Evolutionary conservation across 805 yeast species (phyloP), one percentile per base, ranked within the genome.

Genomic region (Ogataea philodendri): DNA sequence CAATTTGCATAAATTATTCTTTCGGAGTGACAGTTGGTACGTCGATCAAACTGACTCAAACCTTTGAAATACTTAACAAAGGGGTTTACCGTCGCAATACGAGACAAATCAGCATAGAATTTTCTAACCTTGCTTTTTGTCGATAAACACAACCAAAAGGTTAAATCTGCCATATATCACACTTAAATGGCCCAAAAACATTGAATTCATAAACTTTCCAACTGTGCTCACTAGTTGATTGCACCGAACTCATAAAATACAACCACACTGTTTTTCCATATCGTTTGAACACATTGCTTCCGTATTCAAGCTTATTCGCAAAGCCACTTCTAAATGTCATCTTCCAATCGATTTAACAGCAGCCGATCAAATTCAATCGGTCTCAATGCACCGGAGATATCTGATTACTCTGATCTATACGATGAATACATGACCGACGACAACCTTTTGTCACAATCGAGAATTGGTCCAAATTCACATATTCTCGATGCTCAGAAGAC

Each of bases 371-470:
- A 36, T 19, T 27, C 39, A 7, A 19, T 35, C 6, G 8, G 14
- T 10, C 39, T 19, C 3, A 21, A 15, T 23, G 15, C 42, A 6
- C 35, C 30, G 13, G 15, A 31, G 33, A 35, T 24, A 33, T 42
- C 35, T 39, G 39, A 55, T 9, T 42, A 46, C 16, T 49, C 57
- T 1, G 59, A 54, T 18, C 32, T 56, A 2, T 57, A 57, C 30
- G 62, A 57, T 22, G 58, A 51, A 15, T 57, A 57, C 30, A 11
- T 57, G 24, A 42, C 28, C 3, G 39, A 34, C 10, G 48, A 42
- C 5, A 24, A 29, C 8, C 22, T 28, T 3, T 7, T 24, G 6
- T 27, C 22, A 9, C 31, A 28, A 9, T 23, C 39, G 10, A 19
- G 31, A 7, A 15, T 14, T 9, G 30, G 16, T 5, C 15, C 18